Evolutionary conservation across 2,329 filamentous ascomycete genomes (phyloP), one percentile per base, ranked within the genome.

Genomic region (Ascochyta rabiei): DNA sequence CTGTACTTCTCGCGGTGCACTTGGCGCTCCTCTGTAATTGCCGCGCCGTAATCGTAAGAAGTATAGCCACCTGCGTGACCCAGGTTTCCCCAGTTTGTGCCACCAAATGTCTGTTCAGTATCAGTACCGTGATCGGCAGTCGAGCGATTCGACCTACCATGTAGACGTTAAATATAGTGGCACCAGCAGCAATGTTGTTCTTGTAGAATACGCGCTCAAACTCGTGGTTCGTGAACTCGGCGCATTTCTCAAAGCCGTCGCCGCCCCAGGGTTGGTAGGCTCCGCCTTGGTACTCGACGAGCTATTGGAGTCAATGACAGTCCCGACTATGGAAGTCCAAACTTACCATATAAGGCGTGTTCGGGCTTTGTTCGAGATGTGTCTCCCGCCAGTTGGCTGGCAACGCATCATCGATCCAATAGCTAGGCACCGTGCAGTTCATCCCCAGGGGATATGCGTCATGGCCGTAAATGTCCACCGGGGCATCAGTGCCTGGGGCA

Each of bases 11-110:
- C 88, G 1, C 89, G 82, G 19, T 79, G 75, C 2, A 93, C 77
- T 1, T 82, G 82, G 23, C 89, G 82, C 26, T 89, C 85, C 67
- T 93, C 89, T 0, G 82, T 81, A 46, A 93, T 90, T 8, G 80
- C 78, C 13, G 84, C 79, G 7, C 82, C 82, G 61, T 85, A 86
- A 60, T 86, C 83, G 60, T 86, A 86, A 2, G 79, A 81, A 0
- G 77, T 79, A 54, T 79, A 78, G 12, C 62, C 75, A 43, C 84
- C 85, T 13, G 86, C 80, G 61, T 90, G 84, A 0, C 89, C 88
- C 4, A 91, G 73, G 58, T 91, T 91, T 0, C 89, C 89, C 89
- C 89, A 93, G 67, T 93, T 93, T 0, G 89, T 91, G 12, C 89
- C 89, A n/a, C 90, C 90, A 59, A 83, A 89, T 0, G 86, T 85